Conservation (phyloP, 2,329 filamentous ascomycete genomes). For the Colletotrichum karsti region DNA sequence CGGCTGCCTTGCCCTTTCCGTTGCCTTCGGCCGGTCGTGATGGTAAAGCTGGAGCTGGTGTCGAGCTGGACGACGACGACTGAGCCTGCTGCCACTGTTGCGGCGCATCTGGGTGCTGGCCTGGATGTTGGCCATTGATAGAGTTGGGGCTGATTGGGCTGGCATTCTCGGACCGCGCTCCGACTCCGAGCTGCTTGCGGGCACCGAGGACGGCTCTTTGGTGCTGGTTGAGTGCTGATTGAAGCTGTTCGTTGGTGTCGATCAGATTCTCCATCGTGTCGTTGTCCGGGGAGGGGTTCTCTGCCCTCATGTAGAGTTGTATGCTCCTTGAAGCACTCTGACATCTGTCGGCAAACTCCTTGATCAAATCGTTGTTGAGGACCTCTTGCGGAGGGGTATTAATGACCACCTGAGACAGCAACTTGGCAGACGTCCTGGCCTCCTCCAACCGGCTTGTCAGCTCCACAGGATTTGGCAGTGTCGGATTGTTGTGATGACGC, state of each 20-base stretch:
- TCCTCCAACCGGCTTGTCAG: constrained; percentile 87
- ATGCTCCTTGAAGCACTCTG: constrained; percentile 82
- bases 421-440: constrained; percentile 87
- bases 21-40: constrained; percentile 20
- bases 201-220: constrained; percentile 79
- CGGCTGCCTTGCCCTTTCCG: constrained; percentile 38
- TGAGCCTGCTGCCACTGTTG: constrained; percentile 33
- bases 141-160: constrained; percentile 34
- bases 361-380: constrained; percentile 84
- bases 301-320: constrained; percentile 84
- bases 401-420: constrained; percentile 91
- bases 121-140: constrained; percentile 30
- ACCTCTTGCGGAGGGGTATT: constrained; percentile 83
- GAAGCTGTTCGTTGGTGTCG: constrained; percentile 92
- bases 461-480: constrained; percentile 76
- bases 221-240: constrained; percentile 83
- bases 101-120: not conserved
- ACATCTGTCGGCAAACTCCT: constrained; percentile 91
- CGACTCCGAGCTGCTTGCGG: constrained; percentile 60
- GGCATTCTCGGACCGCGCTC: constrained; percentile 36
- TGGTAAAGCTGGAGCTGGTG: constrained; percentile 15
- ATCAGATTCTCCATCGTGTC: constrained; percentile 94
- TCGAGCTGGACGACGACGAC: constrained; percentile 23
- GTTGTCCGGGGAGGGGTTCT: constrained; percentile 85
- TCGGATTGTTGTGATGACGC: constrained; percentile 55